Percentiles rank a stretch among this genome's conserved stretches.
Evolutionary conservation across 108 stramenopile species (phyloP).

Genomic region (Aureococcus anophagefferens): DNA sequence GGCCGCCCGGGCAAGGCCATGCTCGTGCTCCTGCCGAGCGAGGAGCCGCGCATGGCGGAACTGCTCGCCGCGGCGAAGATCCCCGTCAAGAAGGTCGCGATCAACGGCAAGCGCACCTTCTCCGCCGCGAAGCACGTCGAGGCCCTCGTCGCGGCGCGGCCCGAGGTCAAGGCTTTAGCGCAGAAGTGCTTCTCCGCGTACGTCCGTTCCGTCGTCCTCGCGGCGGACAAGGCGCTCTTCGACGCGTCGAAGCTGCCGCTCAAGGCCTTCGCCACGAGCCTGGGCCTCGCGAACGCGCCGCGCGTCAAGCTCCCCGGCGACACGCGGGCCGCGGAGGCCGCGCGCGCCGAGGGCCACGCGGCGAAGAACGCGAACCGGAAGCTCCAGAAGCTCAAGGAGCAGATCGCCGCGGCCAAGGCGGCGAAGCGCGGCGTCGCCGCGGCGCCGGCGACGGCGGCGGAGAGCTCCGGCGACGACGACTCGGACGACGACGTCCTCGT

Average conservation of each 20-base stretch:
- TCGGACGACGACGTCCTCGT: conserved; percentile 64
- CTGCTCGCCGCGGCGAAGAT: conserved; percentile 53
- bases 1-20: conserved; percentile 69
- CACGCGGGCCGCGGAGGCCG: conserved; percentile 26
- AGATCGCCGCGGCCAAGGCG: conserved; percentile 76
- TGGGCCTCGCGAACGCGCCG: conserved; percentile 80
- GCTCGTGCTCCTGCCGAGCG: conserved; percentile 69
- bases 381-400: conserved; percentile 77
- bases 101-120: conserved; percentile 75
- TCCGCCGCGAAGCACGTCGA: neutral
- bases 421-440: conserved; percentile 9
- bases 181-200: conserved; percentile 87
- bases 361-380: conserved; percentile 83
- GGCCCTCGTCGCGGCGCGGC: conserved; percentile 67
- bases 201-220: conserved; percentile 68
- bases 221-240: conserved; percentile 74
- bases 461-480: conserved; percentile 45
- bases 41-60: conserved; percentile 57
- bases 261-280: conserved; percentile 67
- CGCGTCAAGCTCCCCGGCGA: conserved; percentile 44
- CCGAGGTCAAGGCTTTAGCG: conserved; percentile 56
- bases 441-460: conserved; percentile 17
- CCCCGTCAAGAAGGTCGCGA: conserved; percentile 65
- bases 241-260: conserved; percentile 58
- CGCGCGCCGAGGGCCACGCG: conserved; percentile 61